These are phyloP conservation scores for Escovopsis sp. DNA, from an alignment of 2,329 filamentous ascomycete species.

Conservation along the genomic window DNA sequence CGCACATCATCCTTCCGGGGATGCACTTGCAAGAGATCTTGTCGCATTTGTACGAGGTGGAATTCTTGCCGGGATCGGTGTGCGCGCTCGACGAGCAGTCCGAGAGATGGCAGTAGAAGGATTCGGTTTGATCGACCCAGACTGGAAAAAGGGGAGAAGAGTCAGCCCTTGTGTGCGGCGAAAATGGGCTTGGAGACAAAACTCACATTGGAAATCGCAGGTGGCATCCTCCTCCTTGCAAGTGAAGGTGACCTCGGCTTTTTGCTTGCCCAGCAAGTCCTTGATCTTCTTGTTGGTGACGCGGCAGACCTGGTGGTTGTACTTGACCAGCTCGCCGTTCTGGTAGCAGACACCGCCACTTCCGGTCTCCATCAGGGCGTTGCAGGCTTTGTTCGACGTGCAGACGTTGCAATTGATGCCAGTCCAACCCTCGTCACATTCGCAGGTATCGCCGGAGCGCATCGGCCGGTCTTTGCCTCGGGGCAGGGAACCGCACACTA, in stretches of 20 bases:
- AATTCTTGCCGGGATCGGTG: slow-evolving; percentile 57
- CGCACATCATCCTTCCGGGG: slow-evolving; percentile 83
- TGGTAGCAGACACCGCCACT: slow-evolving; percentile 84
- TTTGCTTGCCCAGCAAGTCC: slow-evolving; percentile 67
- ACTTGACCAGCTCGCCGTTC: slow-evolving; percentile 75
- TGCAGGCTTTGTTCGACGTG: slow-evolving; percentile 66
- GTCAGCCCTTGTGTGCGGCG: slow-evolving; percentile 4
- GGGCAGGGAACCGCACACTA: slow-evolving; percentile 74
- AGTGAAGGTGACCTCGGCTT: slow-evolving; percentile 87
- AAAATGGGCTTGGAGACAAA: neutral
- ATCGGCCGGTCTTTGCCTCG: slow-evolving; percentile 67
- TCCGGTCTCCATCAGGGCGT: slow-evolving; percentile 71
- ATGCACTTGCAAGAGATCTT: slow-evolving; percentile 80
- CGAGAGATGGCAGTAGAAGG: slow-evolving; percentile 86
- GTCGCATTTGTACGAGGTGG: slow-evolving; percentile 72
- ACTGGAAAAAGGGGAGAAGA: slow-evolving; percentile 33
- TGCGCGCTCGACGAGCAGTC: slow-evolving; percentile 62
- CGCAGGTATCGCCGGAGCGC: slow-evolving; percentile 55
- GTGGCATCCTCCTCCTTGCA: slow-evolving; percentile 61
- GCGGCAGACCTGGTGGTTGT: slow-evolving; percentile 96
- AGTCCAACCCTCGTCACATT: slow-evolving; percentile 85
- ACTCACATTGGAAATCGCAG: slow-evolving; percentile 88
- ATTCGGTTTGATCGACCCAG: slow-evolving; percentile 89
- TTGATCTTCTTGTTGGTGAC: slow-evolving; percentile 94
- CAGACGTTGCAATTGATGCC: slow-evolving; percentile 99